Base-by-base conservation (phyloP, 345 rosid genomes). In the Citrus medica region DNA sequence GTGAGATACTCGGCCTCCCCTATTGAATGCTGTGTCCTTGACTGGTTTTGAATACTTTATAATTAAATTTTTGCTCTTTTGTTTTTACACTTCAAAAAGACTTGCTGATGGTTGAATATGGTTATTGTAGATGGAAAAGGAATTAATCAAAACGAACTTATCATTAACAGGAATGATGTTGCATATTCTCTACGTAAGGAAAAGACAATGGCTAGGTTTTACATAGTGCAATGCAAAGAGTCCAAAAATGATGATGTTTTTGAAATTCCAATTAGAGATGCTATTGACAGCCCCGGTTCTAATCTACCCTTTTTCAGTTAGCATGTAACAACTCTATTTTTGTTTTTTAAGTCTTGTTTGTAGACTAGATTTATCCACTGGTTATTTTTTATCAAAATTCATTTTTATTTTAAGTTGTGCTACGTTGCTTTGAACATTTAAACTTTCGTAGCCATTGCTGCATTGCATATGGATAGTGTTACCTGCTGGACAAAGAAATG, bases 101-200 rank as follows among this genome's bases (percentile, higher is more conserved):
- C 19, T 48, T 82, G 71, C 10, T 79, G 40, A 78, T 71, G 68
- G 48, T 58, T 80, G 28, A 67, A 65, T 27, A 66, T 73, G 73
- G 25, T 12, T 56, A n/a, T 68, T 75, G 30, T 66, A 77, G 69
- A 25, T 67, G 69, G 83, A 77, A 68, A 88, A 91, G 95, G 86
- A 48, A 72, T 86, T 79, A 40, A 75, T 83, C 79, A 78, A 79
- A 80, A 75, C 28, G 83, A 83, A 75, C 79, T 90, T 73, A 82
- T 65, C 76, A 85, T 91, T 63, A 42, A 85, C 77, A 88, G 87
- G 82, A 86, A 86, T 72, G 87, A 88, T 82, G 79, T 82, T 59
- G 86, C 85, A 17, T 83, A 75, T 42, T 90, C 93, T 28, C 71
- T 88, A 78, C 82, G 84, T 64, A 82, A 84, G 85, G 91, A 84